A percentile compares a stretch with the other conserved stretches of the same genome.
Evolutionary conservation across 1,139 yeast genomes (phyloP).

Genomic region (Suhomyces bribrorum): DNA sequence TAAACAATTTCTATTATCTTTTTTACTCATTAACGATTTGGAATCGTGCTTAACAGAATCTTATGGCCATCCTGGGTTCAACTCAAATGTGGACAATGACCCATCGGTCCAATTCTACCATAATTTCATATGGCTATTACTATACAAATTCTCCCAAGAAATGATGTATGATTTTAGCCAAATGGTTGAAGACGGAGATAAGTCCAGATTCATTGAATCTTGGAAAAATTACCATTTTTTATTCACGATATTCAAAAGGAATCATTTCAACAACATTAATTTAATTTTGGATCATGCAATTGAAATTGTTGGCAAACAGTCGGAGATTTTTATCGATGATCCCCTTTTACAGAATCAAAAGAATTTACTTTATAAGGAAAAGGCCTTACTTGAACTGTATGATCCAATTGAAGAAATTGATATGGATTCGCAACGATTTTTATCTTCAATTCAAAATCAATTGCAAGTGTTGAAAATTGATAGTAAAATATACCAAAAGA

Average conservation of each 20-base stretch:
- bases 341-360: slow-evolving; percentile 4
- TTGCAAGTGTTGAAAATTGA: neutral
- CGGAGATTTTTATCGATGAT: slow-evolving; percentile 5
- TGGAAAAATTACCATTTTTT: slow-evolving; percentile 14
- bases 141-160: slow-evolving; percentile 21
- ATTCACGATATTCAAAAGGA: slow-evolving; percentile 14
- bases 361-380: slow-evolving; percentile 3
- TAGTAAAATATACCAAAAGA: neutral
- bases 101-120: slow-evolving; percentile 8
- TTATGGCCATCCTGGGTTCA: slow-evolving; percentile 32
- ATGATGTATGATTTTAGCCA: slow-evolving; percentile 15
- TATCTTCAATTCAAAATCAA: neutral
- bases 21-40: slow-evolving; percentile 28
- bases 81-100: slow-evolving; percentile 20
- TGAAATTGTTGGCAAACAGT: slow-evolving; percentile 9
- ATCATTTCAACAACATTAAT: slow-evolving; percentile 13
- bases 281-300: slow-evolving; percentile 13
- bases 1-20: slow-evolving; percentile 25
- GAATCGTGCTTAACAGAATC: slow-evolving; percentile 14
- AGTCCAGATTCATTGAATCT: slow-evolving; percentile 3
- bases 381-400: slow-evolving; percentile 1
- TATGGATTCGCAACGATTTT: slow-evolving; percentile 1
- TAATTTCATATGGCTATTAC: slow-evolving; percentile 26
- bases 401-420: slow-evolving; percentile 4
- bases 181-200: neutral